Conservation (phyloP, 768 basidiomycete species). For the Hypholoma sublateritium region DNA sequence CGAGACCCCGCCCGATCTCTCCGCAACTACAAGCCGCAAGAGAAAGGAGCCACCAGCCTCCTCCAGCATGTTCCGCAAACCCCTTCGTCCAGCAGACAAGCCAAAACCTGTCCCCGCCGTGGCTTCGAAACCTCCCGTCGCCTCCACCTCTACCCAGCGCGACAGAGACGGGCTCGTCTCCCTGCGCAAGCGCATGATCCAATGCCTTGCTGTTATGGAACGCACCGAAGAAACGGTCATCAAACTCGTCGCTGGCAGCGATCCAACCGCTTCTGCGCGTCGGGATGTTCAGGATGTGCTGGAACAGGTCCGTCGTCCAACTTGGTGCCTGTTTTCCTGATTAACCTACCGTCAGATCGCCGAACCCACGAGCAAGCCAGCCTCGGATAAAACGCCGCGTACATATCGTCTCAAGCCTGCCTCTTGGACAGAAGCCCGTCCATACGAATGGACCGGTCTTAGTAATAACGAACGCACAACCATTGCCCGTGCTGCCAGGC, state of each 20-base stretch:
- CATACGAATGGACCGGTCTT: conserved; percentile 58
- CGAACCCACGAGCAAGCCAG: conserved; percentile 39
- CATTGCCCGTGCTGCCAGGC: conserved; percentile 54
- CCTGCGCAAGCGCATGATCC: conserved; percentile 46
- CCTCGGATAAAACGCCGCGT: conserved; percentile 33
- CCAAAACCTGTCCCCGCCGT: conserved; percentile 8
- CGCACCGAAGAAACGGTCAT: conserved; percentile 51
- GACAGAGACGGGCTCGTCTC: conserved; percentile 6
- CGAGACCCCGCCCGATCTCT: conserved; percentile 44
- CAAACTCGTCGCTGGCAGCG: conserved; percentile 44
- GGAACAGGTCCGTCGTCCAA: conserved; percentile 38
- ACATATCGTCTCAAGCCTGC: conserved; percentile 54
- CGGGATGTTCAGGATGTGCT: conserved; percentile 48
- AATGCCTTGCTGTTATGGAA: conserved; percentile 47
- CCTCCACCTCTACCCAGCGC: conserved; percentile 12
- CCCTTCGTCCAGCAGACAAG: conserved; percentile 29
- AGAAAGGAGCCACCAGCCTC: conserved; percentile 28
- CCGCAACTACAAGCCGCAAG: conserved; percentile 35
- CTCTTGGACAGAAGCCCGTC: conserved; percentile 70
- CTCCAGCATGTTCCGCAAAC: conserved; percentile 39
- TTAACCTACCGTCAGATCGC: conserved; percentile 41
- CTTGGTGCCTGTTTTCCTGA: conserved; percentile 4
- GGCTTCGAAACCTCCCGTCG: conserved; percentile 11
- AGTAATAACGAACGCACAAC: conserved; percentile 43
- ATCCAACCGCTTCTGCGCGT: conserved; percentile 31